These are phyloP conservation scores for Chlorella variabilis DNA, from an alignment of 163 green algal species.

Conservation along the genomic window DNA sequence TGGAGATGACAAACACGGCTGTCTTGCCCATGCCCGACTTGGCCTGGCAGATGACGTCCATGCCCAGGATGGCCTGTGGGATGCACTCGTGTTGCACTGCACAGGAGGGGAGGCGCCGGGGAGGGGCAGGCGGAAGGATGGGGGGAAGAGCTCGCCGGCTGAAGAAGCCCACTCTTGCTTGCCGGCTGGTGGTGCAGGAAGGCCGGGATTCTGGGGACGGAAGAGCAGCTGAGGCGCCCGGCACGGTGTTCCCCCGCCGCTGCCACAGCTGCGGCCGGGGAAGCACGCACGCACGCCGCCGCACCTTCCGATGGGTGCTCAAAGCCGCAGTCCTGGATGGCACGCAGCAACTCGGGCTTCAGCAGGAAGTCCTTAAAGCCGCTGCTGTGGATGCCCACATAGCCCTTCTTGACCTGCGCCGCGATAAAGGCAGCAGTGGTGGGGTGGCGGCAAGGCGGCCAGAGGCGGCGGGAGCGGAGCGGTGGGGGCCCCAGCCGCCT, in stretches of 20 bases:
- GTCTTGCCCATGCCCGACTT: constrained; percentile 99
- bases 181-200: too few species aligned
- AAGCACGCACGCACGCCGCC: neutral
- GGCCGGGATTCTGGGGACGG: too few species aligned
- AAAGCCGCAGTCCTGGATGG: constrained; percentile 98
- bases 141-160: neutral
- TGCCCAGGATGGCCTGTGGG: constrained; percentile 96
- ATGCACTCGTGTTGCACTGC: constrained; percentile 99
- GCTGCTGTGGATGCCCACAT: constrained; percentile 96
- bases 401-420: constrained; percentile 89
- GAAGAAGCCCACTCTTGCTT: too few species aligned
- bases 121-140: neutral
- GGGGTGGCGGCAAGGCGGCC: too few species aligned
- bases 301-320: constrained; percentile 98
- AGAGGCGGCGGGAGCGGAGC: too few species aligned
- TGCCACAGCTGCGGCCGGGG: too few species aligned
- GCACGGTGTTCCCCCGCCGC: neutral
- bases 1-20: constrained; percentile 98
- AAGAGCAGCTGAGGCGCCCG: neutral
- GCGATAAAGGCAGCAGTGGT: neutral
- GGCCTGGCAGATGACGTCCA: constrained; percentile 99
- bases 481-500: neutral
- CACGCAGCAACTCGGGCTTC: constrained; percentile 88
- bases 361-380: constrained; percentile 99
- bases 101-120: neutral